Conservation (phyloP, 108 stramenopile genomes). For the Stephanodiscus minutulus region DNA sequence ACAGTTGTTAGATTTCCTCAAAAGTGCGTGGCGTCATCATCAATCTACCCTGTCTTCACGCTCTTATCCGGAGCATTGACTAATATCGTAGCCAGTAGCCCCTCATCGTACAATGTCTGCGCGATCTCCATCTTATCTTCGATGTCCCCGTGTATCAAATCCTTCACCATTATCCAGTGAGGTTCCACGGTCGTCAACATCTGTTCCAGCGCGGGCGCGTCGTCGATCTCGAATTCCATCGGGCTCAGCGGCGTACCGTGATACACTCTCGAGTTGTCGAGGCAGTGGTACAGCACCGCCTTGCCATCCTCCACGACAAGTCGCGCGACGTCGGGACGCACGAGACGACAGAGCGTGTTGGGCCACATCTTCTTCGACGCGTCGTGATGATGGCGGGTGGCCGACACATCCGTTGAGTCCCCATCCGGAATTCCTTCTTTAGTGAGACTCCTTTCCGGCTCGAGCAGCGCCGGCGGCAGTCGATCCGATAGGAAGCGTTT, state of each 20-base stretch:
- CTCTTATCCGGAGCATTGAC: constrained; percentile 45
- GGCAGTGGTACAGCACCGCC: constrained; percentile 95
- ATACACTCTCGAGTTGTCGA: constrained; percentile 89
- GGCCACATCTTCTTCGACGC: constrained; percentile 66
- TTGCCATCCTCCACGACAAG: constrained; percentile 91
- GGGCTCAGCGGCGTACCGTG: constrained; percentile 88
- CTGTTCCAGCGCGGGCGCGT: constrained; percentile 93
- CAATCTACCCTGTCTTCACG: constrained; percentile 42
- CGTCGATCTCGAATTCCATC: constrained; percentile 97
- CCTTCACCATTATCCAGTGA: constrained; percentile 83
- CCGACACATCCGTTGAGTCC: constrained; percentile 1
- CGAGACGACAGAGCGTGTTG: constrained; percentile 76
- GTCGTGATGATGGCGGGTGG: constrained; percentile 26
- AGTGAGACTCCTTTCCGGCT: constrained; percentile 56
- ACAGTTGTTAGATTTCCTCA: no score
- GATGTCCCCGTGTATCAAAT: constrained; percentile 86
- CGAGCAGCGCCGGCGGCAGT: constrained; percentile 85
- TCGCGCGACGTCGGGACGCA: constrained; percentile 87
- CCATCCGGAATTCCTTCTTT: constrained; percentile 44
- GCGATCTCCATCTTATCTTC: constrained; percentile 91
- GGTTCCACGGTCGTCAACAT: constrained; percentile 89
- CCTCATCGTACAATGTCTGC: constrained; percentile 85
- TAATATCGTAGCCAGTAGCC: constrained; percentile 70
- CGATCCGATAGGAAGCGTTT: constrained; percentile 91
- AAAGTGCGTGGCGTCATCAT: no score